Evolutionary conservation across 352 stramenopile species (phyloP).

Genomic region (Globisporangium canariense): DNA sequence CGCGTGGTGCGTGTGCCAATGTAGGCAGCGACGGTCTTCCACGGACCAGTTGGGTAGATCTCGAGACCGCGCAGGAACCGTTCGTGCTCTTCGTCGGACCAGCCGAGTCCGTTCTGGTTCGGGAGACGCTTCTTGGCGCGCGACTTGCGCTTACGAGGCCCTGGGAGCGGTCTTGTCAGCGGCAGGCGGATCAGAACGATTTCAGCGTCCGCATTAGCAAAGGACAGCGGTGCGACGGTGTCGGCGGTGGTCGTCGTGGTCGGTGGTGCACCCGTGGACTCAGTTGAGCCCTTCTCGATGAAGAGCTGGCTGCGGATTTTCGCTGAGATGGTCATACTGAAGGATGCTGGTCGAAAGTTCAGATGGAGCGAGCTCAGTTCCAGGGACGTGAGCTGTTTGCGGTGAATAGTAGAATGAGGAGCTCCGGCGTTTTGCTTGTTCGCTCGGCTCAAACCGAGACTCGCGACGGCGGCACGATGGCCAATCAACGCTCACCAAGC

Average conservation of each 20-base stretch:
- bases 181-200: neutral
- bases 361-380: neutral
- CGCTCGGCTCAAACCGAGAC: too few species aligned
- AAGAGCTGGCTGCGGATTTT: neutral
- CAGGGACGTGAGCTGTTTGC: neutral
- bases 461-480: too few species aligned
- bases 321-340: neutral
- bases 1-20: conserved; percentile 20
- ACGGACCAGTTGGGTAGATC: conserved; percentile 26
- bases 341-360: neutral
- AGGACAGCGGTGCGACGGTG: neutral
- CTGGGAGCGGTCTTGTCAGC: neutral
- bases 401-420: neutral
- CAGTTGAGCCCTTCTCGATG: neutral
- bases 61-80: conserved; percentile 29
- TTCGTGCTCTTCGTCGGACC: conserved; percentile 22
- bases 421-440: neutral
- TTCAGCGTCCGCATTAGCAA: neutral
- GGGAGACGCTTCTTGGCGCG: neutral
- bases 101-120: neutral
- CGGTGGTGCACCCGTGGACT: neutral
- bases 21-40: conserved; percentile 31
- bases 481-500: neutral
- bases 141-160: neutral
- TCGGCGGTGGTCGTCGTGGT: neutral